These are phyloP conservation scores for Hypoxylon fragiforme DNA, from an alignment of 495 filamentous ascomycete species.

Conservation along the genomic window DNA sequence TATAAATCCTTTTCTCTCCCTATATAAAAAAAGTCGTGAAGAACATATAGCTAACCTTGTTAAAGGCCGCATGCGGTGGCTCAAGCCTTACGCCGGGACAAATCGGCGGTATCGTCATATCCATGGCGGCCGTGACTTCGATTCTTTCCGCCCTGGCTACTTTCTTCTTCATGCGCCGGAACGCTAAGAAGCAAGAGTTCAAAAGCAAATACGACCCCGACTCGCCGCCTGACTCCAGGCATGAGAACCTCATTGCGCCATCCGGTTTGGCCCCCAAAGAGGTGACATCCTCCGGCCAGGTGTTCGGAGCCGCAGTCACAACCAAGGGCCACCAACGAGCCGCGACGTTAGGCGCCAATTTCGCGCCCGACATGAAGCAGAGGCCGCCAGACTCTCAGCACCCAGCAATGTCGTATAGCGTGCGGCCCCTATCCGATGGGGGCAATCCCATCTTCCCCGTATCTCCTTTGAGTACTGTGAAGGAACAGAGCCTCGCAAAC, in stretches of 20 bases:
- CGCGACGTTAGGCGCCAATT: background rate
- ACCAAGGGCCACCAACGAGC: background rate
- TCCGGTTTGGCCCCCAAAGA: background rate
- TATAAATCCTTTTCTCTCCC: background rate
- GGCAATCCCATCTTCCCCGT: slow-evolving; percentile 16
- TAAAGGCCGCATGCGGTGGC: background rate
- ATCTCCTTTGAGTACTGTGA: slow-evolving; percentile 8
- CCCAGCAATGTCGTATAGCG: slow-evolving; percentile 11
- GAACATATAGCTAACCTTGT: slow-evolving; percentile 4
- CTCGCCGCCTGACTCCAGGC: background rate
- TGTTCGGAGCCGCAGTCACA: background rate
- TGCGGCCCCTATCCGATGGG: slow-evolving; percentile 13
- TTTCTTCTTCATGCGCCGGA: slow-evolving; percentile 31
- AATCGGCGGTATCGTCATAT: slow-evolving; percentile 30
- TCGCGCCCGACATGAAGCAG: background rate
- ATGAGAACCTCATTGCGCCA: background rate
- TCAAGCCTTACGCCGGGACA: slow-evolving; percentile 24
- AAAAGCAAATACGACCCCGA: slow-evolving; percentile 1
- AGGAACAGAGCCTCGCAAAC: background rate
- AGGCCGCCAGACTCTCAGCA: slow-evolving; percentile 4
- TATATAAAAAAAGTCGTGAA: background rate
- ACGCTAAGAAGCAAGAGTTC: slow-evolving; percentile 1
- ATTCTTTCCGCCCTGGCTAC: slow-evolving; percentile 22
- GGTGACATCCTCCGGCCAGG: slow-evolving; percentile 1
- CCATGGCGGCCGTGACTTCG: slow-evolving; percentile 21